These are phyloP conservation scores for Trypanosoma brucei DNA, from an alignment of 208 protist genomes.

Conservation along the genomic window DNA sequence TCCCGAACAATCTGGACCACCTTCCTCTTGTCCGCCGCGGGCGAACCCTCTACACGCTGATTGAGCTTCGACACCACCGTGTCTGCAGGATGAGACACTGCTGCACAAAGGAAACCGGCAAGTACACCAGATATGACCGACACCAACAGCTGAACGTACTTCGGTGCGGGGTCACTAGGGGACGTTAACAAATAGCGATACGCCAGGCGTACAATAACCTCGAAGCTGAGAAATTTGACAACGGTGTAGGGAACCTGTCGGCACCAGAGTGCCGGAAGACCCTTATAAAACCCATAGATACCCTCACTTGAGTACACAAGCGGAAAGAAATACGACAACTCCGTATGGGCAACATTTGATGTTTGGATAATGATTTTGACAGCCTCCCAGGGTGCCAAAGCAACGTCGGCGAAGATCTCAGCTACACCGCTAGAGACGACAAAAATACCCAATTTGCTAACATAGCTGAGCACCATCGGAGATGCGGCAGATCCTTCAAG, in stretches of 20 bases:
- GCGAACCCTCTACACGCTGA: conserved; percentile 19
- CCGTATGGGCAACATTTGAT: conserved; percentile 16
- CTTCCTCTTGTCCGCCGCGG: conserved; percentile 6
- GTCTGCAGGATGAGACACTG: conserved; percentile 95
- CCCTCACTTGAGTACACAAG: conserved; percentile 58
- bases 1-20: conserved; percentile 19
- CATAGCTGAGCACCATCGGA: background rate
- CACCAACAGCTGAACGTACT: conserved; percentile 27
- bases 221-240: conserved; percentile 90
- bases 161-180: conserved; percentile 10
- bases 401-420: conserved; percentile 67
- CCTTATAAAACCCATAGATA: conserved; percentile 75
- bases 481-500: background rate
- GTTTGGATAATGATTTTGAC: conserved; percentile 82
- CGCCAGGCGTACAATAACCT: conserved; percentile 38
- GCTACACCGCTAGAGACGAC: conserved; percentile 55
- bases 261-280: conserved; percentile 85
- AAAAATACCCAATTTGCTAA: conserved; percentile 33
- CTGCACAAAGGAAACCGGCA: conserved; percentile 87
- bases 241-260: conserved; percentile 94
- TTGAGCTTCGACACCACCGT: conserved; percentile 92
- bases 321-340: conserved; percentile 34
- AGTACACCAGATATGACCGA: conserved; percentile 80
- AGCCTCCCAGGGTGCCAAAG: conserved; percentile 66
- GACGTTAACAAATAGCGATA: conserved; percentile 14